These are phyloP conservation scores for Paramecium pentaurelia DNA, from an alignment of 73 alveolate species.

Conservation along the genomic window DNA sequence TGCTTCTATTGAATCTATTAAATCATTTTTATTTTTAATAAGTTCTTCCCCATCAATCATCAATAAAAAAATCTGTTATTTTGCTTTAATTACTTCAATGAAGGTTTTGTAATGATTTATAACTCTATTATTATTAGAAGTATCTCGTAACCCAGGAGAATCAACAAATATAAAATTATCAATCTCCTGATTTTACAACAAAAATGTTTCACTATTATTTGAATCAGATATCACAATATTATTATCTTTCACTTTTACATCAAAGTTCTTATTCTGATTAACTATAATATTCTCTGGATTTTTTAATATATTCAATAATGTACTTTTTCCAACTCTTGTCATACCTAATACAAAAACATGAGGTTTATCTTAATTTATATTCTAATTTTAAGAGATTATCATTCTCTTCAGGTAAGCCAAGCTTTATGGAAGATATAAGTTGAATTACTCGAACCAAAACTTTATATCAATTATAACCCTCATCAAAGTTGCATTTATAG, in stretches of 20 bases:
- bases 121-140: background rate
- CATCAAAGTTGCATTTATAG: background rate
- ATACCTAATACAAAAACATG: background rate
- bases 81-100: background rate
- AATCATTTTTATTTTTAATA: background rate
- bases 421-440: background rate
- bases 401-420: background rate
- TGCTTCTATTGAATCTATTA: background rate
- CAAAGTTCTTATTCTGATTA: background rate
- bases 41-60: background rate
- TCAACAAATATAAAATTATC: background rate
- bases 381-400: background rate
- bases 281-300: background rate
- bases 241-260: background rate
- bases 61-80: background rate
- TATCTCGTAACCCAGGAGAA: background rate
- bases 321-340: background rate
- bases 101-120: background rate
- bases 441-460: background rate
- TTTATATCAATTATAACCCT: background rate
- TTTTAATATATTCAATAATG: background rate
- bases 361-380: background rate
- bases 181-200: background rate
- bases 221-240: background rate
- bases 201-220: background rate